Percentiles rank a stretch among this genome's conserved stretches.
Conservation (phyloP, 2,329 filamentous ascomycete genomes). For the Aspergillus hortae region DNA sequence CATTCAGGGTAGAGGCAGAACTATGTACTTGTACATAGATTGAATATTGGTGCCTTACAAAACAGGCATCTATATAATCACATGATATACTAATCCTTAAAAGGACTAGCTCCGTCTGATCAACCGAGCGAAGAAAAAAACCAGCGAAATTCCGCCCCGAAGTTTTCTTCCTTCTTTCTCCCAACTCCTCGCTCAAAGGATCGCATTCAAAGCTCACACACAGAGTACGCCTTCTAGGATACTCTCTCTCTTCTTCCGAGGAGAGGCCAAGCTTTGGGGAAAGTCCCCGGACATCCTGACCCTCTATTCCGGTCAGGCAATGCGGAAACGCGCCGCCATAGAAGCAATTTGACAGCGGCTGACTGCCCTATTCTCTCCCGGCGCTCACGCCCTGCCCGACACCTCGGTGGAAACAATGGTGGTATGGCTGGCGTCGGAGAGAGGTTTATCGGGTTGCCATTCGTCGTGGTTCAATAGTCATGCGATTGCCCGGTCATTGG, state of each 20-base stretch:
- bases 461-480: conserved; percentile 96
- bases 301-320: conserved; percentile 44
- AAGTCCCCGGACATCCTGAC: conserved; percentile 96
- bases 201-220: conserved; percentile 99
- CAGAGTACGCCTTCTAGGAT: conserved; percentile 58
- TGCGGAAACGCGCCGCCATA: conserved; percentile 99
- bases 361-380: conserved; percentile 54
- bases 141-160: conserved; percentile 18
- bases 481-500: conserved; percentile 76
- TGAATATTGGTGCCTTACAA: too few relatives aligned
- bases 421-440: conserved; percentile 30
- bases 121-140: conserved; percentile 18
- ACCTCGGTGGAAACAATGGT: conserved; percentile 39
- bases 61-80: background rate
- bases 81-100: background rate
- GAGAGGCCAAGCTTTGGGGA: conserved; percentile 79
- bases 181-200: conserved; percentile 96
- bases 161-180: conserved; percentile 40
- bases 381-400: conserved; percentile 51
- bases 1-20: too few relatives aligned
- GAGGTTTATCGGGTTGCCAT: conserved; percentile 55
- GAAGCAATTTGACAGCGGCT: conserved; percentile 85
- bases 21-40: too few relatives aligned
- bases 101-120: conserved; percentile 22
- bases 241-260: conserved; percentile 35